These are phyloP conservation scores for Plasmodium adleri DNA, from an alignment of 169 alveolate species.

Conservation along the genomic window DNA sequence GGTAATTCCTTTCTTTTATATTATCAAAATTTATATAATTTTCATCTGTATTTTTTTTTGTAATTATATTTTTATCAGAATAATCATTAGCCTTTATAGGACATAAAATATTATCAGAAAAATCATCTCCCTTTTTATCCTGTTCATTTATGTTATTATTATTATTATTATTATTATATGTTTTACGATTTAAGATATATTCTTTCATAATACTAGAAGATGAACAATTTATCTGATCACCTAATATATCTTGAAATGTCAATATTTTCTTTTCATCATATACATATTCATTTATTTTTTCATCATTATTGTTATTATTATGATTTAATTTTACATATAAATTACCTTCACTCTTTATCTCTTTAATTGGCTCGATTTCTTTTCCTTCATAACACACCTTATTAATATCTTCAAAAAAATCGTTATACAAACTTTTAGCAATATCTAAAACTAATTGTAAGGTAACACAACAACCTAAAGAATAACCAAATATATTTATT, in stretches of 20 bases:
- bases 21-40: background rate
- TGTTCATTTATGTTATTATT: background rate
- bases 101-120: background rate
- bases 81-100: background rate
- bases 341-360: slow-evolving; percentile 9
- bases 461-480: slow-evolving; percentile 65
- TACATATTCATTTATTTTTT: slow-evolving; percentile 44
- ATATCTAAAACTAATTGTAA: slow-evolving; percentile 52
- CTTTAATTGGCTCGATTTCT: slow-evolving; percentile 49
- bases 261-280: slow-evolving; percentile 65
- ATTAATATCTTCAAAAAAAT: slow-evolving; percentile 36
- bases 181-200: background rate
- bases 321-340: slow-evolving; percentile 38
- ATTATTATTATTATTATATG: background rate
- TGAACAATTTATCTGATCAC: background rate
- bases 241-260: slow-evolving; percentile 32
- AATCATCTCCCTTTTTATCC: background rate
- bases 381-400: slow-evolving; percentile 29
- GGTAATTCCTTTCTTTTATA: background rate
- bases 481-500: slow-evolving; percentile 49
- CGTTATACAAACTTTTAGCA: slow-evolving; percentile 73
- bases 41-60: background rate
- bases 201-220: background rate
- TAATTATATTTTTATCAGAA: background rate
- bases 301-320: slow-evolving; percentile 7